A percentile compares a stretch with the other conserved stretches of the same genome.
Evolutionary conservation across 139 green algal species (phyloP).

Genomic region (Chlamydomonas urium): DNA sequence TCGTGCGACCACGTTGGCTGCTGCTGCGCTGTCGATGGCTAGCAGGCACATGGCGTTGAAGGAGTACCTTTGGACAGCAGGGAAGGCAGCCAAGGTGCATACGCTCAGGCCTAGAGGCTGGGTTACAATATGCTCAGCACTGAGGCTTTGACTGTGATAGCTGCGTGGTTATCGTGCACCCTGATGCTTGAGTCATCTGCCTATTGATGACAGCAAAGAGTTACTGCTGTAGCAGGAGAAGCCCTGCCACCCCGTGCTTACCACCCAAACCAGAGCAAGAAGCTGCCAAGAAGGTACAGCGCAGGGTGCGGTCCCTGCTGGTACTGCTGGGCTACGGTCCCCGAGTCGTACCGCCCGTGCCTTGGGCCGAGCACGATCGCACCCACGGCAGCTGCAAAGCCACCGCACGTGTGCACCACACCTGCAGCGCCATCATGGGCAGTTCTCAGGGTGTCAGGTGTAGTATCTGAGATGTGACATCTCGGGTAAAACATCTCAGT

Average conservation of each 20-base stretch:
- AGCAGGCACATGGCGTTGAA: neutral
- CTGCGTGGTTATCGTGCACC: no score
- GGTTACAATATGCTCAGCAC: no score
- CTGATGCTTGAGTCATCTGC: no score
- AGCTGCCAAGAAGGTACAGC: constrained; percentile 53
- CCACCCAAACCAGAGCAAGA: constrained; percentile 72
- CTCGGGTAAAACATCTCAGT: no score
- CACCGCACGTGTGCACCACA: constrained; percentile 75
- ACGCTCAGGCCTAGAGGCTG: neutral
- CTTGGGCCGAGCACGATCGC: constrained; percentile 78
- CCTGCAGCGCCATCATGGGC: no score
- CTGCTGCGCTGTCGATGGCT: neutral
- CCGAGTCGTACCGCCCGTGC: constrained; percentile 74
- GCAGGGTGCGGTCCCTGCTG: constrained; percentile 13
- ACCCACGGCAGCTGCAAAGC: constrained; percentile 71
- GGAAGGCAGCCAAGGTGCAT: neutral
- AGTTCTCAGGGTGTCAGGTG: neutral
- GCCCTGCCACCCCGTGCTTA: no score
- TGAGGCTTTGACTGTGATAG: no score
- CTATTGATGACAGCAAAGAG: no score
- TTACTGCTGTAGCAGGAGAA: no score
- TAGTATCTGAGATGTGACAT: no score
- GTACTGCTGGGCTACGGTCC: neutral
- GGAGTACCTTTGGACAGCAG: neutral
- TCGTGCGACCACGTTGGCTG: neutral